phyloP scores from a whole-genome alignment of 2,329 filamentous ascomycete species.

The Akanthomyces uredinophilus region DNA sequence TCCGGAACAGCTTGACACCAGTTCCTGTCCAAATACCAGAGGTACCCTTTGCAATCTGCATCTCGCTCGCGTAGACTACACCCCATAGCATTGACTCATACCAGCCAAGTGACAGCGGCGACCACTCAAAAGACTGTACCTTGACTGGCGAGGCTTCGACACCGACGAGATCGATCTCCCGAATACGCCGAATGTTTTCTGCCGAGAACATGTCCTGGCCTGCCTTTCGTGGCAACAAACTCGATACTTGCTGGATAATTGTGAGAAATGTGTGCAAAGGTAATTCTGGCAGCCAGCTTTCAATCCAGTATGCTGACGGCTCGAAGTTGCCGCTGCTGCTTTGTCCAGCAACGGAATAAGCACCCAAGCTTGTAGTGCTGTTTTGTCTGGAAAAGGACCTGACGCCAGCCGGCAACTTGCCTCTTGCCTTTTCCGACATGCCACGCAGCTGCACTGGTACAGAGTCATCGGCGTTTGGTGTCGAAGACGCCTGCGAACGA shows the following conservation, averaged over 20 bases:
- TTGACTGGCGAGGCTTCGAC: slow-evolving; percentile 71
- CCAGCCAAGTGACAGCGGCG: slow-evolving; percentile 83
- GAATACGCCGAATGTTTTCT: slow-evolving; percentile 50
- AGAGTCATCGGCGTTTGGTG: slow-evolving; percentile 65
- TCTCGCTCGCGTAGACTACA: slow-evolving; percentile 85
- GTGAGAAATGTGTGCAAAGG: slow-evolving; percentile 82
- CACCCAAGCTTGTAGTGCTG: slow-evolving; percentile 74
- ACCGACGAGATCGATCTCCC: slow-evolving; percentile 58
- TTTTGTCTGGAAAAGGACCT: slow-evolving; percentile 86
- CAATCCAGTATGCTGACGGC: slow-evolving; percentile 80
- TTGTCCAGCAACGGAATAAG: slow-evolving; percentile 54
- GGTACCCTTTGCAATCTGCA: slow-evolving; percentile 79
- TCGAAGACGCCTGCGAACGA: slow-evolving; percentile 62
- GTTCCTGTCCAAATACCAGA: slow-evolving; percentile 95
- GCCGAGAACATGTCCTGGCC: slow-evolving; percentile 38
- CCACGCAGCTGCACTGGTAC: slow-evolving; percentile 78
- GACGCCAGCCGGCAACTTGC: slow-evolving; percentile 85
- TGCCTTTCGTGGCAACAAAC: slow-evolving; percentile 48
- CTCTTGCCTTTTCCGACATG: slow-evolving; percentile 95
- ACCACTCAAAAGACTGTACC: slow-evolving; percentile 93
- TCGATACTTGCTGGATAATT: slow-evolving; percentile 62
- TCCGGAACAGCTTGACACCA: slow-evolving; percentile 78
- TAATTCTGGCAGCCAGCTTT: slow-evolving; percentile 87
- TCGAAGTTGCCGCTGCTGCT: slow-evolving; percentile 62
- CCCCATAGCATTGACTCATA: slow-evolving; percentile 94